Conservation (phyloP, 345 rosid species). For the Bruguiera parviflora region DNA sequence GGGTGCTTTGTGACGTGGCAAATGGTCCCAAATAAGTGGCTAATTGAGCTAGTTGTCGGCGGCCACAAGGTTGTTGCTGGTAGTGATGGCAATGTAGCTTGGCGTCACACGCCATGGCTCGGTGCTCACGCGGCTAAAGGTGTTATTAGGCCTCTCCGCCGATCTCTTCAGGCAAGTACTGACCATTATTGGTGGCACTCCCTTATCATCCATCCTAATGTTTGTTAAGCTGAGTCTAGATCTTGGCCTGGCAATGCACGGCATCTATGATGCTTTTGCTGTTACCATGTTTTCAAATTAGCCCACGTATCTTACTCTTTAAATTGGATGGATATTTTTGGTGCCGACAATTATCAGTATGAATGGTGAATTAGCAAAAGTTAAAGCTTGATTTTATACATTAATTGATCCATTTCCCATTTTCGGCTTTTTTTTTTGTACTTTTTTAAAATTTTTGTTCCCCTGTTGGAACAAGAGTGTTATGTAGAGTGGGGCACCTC, state of each 20-base stretch:
- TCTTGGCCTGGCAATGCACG: background rate
- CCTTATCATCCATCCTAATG: too few relatives aligned
- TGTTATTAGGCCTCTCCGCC: conserved; percentile 77
- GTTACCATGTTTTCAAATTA: too few relatives aligned
- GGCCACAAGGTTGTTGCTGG: conserved; percentile 86
- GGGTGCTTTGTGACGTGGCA: conserved; percentile 99
- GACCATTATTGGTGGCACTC: too few relatives aligned
- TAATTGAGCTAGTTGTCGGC: conserved; percentile 70
- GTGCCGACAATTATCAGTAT: too few relatives aligned
- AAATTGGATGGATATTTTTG: too few relatives aligned
- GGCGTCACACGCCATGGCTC: conserved; percentile 98
- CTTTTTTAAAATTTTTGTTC: too few relatives aligned
- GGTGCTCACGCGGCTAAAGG: conserved; percentile 87
- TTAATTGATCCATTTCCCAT: background rate
- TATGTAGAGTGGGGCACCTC: too few relatives aligned
- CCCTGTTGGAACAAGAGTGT: background rate
- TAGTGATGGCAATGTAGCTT: conserved; percentile 74
- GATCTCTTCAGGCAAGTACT: conserved; percentile 78
- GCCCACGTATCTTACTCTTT: too few relatives aligned
- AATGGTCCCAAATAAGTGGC: conserved; percentile 91
- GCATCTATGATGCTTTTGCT: too few relatives aligned
- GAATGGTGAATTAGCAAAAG: background rate
- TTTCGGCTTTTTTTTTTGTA: background rate
- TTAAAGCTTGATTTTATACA: background rate
- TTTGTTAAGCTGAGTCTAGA: background rate